Evolutionary conservation across 352 stramenopile genomes (phyloP).

Genomic region (Phytopythium montanum): DNA sequence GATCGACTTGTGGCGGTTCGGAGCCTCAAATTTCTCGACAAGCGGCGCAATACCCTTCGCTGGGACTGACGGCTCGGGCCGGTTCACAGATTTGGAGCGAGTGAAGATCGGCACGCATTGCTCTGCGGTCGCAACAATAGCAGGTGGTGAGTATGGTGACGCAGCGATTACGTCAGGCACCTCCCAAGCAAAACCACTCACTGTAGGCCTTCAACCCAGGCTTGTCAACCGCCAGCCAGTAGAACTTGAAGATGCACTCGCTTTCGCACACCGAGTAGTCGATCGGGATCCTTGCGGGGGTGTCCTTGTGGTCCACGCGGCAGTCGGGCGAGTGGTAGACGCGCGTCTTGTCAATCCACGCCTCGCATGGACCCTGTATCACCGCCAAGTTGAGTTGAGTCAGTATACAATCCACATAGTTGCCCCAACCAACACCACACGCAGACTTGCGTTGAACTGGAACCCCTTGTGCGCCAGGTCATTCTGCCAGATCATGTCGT

Average conservation of each 20-base stretch:
- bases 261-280: slow-evolving; percentile 30
- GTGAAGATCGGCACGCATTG: slow-evolving; percentile 9
- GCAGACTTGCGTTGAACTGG: slow-evolving; percentile 11
- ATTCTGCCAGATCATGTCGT: slow-evolving; percentile 21
- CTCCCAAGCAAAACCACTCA: neutral
- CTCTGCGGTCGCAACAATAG: neutral
- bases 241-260: slow-evolving; percentile 33
- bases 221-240: slow-evolving; percentile 32
- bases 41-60: neutral
- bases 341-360: slow-evolving; percentile 23
- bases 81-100: neutral
- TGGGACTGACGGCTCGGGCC: neutral
- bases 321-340: slow-evolving; percentile 24
- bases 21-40: too few relatives aligned
- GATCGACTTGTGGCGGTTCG: too few relatives aligned
- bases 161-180: neutral
- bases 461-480: slow-evolving; percentile 19
- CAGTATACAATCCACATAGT: neutral
- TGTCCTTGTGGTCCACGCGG: slow-evolving; percentile 13
- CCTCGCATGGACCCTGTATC: slow-evolving; percentile 22
- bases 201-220: slow-evolving; percentile 27
- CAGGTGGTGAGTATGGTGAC: too few relatives aligned
- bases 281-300: slow-evolving; percentile 27
- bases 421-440: neutral
- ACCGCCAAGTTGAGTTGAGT: neutral